Percentiles rank a stretch among this genome's conserved stretches.
phyloP scores from a whole-genome alignment of 2,329 filamentous ascomycete genomes.

The Colletotrichum sp. region DNA sequence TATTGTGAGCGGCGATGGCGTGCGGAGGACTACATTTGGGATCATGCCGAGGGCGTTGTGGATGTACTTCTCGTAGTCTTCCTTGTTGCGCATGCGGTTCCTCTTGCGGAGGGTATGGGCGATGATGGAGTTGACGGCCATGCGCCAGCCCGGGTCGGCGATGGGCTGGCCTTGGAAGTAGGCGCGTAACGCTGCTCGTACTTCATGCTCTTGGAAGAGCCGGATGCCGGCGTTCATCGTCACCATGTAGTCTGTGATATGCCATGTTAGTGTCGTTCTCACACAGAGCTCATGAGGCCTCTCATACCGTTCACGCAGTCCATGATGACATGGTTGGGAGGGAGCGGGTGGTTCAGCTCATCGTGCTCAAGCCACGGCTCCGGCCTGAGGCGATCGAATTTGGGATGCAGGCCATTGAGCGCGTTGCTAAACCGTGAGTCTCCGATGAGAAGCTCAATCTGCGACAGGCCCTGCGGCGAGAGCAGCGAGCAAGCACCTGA shows the following conservation, averaged over 20 bases:
- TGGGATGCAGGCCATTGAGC: not conserved
- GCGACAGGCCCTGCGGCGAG: not conserved
- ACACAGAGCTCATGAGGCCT: not conserved
- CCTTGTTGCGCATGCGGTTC: conserved; percentile 4
- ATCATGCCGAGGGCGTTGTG: conserved; percentile 14
- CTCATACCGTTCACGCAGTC: conserved; percentile 12
- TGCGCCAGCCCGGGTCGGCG: conserved; percentile 6
- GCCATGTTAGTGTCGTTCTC: not conserved
- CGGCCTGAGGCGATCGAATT: not conserved
- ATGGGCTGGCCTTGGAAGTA: conserved; percentile 12
- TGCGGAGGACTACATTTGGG: not conserved
- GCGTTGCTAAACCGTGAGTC: conserved; percentile 7
- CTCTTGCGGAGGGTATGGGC: not conserved
- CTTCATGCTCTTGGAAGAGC: conserved; percentile 11
- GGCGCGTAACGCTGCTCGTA: not conserved
- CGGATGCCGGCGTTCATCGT: not conserved
- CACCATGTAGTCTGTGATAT: not conserved
- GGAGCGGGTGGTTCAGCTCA: conserved; percentile 9
- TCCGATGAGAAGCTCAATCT: conserved; percentile 15
- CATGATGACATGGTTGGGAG: conserved; percentile 16
- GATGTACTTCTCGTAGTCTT: conserved; percentile 14
- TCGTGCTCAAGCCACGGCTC: not conserved
- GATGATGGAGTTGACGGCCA: conserved; percentile 10
- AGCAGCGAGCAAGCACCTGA: conserved; percentile 14
- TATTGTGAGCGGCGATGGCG: conserved; percentile 3